Evolutionary conservation across 345 rosid species (phyloP).

Genomic region (Eucalyptus albens): DNA sequence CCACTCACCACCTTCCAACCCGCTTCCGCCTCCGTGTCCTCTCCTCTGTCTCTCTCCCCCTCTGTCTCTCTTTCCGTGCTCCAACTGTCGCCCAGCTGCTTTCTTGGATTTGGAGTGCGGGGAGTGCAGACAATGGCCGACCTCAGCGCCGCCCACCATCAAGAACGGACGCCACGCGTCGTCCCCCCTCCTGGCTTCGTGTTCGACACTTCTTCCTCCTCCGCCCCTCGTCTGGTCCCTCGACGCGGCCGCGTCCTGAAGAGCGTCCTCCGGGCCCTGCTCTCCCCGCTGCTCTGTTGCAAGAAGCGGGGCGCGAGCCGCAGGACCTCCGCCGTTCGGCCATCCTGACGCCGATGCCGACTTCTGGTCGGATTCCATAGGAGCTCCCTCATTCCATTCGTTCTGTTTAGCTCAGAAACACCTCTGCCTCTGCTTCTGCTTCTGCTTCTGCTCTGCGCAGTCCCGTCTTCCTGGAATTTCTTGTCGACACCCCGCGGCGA

Average conservation of each 20-base stretch:
- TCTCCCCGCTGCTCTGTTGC: slow-evolving; percentile 6
- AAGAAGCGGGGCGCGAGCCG: background rate
- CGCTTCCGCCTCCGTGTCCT: background rate
- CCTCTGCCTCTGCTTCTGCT: background rate
- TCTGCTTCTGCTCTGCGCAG: background rate
- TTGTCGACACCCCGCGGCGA: background rate
- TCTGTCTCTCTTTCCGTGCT: background rate
- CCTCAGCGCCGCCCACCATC: background rate
- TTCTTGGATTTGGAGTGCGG: background rate
- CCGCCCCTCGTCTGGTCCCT: slow-evolving; percentile 21
- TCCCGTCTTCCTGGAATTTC: background rate
- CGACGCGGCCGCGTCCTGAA: slow-evolving; percentile 32
- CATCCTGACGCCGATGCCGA: background rate
- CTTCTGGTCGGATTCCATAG: background rate
- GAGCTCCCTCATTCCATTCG: background rate
- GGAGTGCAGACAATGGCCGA: background rate
- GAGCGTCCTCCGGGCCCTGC: slow-evolving; percentile 2
- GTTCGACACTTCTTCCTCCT: background rate
- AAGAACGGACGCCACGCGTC: background rate
- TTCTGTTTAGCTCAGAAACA: background rate
- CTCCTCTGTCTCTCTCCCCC: background rate
- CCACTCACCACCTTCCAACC: background rate
- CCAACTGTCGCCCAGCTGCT: background rate
- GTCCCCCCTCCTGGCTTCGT: background rate
- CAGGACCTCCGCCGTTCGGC: background rate